Evolutionary conservation across 2,329 filamentous ascomycete species (phyloP).

Genomic region (Byssochlamys sp.): DNA sequence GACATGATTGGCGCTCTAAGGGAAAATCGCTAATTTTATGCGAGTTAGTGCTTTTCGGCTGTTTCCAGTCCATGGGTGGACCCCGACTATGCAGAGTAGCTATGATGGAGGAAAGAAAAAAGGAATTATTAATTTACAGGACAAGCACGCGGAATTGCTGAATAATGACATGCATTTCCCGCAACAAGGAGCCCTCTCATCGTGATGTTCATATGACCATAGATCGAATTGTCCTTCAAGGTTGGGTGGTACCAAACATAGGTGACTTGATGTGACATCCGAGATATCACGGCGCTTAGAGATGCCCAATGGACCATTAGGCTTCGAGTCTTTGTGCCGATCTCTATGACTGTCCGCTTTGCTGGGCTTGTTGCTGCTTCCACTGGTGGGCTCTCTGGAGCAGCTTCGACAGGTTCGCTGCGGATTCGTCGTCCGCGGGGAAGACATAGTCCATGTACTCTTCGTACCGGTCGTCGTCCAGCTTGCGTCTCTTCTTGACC

Average conservation of each 20-base stretch:
- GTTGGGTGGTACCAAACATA: neutral
- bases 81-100: neutral
- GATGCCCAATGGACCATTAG: neutral
- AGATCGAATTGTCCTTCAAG: neutral
- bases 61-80: neutral
- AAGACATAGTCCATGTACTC: constrained; percentile 97
- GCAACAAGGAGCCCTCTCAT: neutral
- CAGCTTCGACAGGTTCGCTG: constrained; percentile 71
- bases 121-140: neutral
- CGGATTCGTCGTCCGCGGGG: constrained; percentile 83
- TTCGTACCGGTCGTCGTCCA: constrained; percentile 89
- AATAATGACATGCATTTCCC: neutral
- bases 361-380: constrained; percentile 54
- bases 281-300: neutral
- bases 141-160: neutral
- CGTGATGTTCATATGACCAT: neutral
- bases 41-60: neutral
- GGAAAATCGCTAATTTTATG: neutral
- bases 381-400: constrained; percentile 78
- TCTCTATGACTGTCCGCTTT: neutral
- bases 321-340: neutral
- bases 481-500: constrained; percentile 81
- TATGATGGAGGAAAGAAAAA: neutral
- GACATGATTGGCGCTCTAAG: neutral
- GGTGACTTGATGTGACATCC: neutral